Evolutionary conservation across 2,329 filamentous ascomycete species (phyloP).

Genomic region (Ceratocystiopsis minuta): DNA sequence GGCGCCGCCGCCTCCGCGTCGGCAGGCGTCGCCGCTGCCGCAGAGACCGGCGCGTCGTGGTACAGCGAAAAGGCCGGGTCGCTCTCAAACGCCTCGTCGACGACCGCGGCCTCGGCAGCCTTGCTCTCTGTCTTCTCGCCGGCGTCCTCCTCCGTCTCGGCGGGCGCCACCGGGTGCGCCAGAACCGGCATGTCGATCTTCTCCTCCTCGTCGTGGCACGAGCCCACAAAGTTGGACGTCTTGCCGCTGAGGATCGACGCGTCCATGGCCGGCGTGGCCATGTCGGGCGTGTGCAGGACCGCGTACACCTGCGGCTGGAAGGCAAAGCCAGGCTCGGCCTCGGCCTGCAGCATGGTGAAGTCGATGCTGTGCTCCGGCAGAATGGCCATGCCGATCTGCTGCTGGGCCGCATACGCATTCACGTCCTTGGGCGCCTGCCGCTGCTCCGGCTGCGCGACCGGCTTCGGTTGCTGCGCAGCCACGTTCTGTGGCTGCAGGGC

Average conservation of each 20-base stretch:
- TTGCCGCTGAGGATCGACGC: conserved; percentile 53
- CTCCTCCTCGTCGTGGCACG: conserved; percentile 29
- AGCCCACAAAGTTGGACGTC: conserved; percentile 34
- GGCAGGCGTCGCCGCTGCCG: conserved; percentile 13
- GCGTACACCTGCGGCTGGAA: conserved; percentile 59
- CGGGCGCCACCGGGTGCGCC: conserved; percentile 24
- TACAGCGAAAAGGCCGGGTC: conserved; percentile 45
- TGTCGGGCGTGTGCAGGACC: conserved; percentile 20
- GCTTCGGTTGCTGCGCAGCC: conserved; percentile 16
- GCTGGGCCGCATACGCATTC: conserved; percentile 39
- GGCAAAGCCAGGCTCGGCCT: conserved; percentile 30
- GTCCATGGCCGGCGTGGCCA: conserved; percentile 28
- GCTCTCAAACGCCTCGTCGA: conserved; percentile 41
- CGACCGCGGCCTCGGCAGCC: conserved; percentile 13
- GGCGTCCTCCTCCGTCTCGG: background rate
- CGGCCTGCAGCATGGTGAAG: conserved; percentile 50
- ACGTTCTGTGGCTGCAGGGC: conserved; percentile 20
- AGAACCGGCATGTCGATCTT: conserved; percentile 39
- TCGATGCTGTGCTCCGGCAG: conserved; percentile 65
- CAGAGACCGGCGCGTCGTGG: conserved; percentile 20
- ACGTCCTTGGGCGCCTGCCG: conserved; percentile 45
- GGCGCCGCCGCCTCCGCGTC: conserved; percentile 10
- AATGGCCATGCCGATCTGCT: conserved; percentile 65
- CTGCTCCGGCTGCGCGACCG: conserved; percentile 19
- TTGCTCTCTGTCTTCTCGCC: conserved; percentile 12